Evolutionary conservation across 2,329 filamentous ascomycete genomes (phyloP).

Genomic region (Aaosphaeria pasadenensis): DNA sequence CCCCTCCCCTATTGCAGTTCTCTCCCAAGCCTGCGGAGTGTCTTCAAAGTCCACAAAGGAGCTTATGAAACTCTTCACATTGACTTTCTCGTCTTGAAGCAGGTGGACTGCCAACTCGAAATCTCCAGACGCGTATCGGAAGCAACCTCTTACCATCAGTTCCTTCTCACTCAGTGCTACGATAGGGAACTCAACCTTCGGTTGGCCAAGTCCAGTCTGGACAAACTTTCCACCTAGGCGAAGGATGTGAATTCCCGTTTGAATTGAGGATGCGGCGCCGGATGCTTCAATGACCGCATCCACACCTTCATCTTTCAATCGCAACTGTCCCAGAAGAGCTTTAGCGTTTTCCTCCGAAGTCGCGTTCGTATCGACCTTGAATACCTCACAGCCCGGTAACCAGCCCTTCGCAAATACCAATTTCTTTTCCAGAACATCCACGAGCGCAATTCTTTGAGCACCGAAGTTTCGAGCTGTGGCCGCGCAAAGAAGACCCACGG

Average conservation of each 20-base stretch:
- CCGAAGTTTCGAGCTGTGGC: conserved; percentile 65
- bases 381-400: background rate
- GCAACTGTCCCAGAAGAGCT: conserved; percentile 31
- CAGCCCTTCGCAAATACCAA: background rate
- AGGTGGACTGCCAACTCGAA: conserved; percentile 28
- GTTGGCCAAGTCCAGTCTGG: conserved; percentile 84
- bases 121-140: conserved; percentile 30
- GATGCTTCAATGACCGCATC: conserved; percentile 85
- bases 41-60: conserved; percentile 26
- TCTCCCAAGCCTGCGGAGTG: conserved; percentile 29
- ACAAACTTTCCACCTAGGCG: conserved; percentile 96
- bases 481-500: conserved; percentile 82
- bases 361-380: background rate
- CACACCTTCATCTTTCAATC: conserved; percentile 75
- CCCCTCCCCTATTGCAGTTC: conserved; percentile 26
- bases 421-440: background rate
- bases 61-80: conserved; percentile 28
- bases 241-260: conserved; percentile 77
- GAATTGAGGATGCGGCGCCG: conserved; percentile 83
- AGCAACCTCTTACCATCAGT: conserved; percentile 49
- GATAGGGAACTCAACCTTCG: conserved; percentile 74
- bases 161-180: conserved; percentile 87
- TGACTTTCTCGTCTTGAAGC: conserved; percentile 16
- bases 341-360: background rate
- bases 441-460: conserved; percentile 52